Evolutionary conservation across 805 yeast species (phyloP).

Genomic region (Starmerella asiatica): DNA sequence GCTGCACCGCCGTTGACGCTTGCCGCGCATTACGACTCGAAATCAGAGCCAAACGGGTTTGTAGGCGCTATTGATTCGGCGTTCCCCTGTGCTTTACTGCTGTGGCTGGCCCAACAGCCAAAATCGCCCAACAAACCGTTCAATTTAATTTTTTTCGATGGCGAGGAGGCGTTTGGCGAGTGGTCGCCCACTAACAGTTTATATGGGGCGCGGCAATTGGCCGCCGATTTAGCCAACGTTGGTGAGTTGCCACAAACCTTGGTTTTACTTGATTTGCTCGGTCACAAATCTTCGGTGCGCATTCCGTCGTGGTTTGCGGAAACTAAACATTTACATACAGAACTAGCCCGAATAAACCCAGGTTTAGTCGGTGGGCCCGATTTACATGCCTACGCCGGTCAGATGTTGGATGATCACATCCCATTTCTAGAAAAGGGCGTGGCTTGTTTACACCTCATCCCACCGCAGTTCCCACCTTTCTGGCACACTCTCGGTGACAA

Average conservation of each 20-base stretch:
- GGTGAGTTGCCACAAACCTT: slow-evolving; percentile 31
- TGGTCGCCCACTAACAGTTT: slow-evolving; percentile 43
- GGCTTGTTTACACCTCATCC: slow-evolving; percentile 41
- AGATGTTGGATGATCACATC: slow-evolving; percentile 38
- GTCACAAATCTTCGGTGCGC: slow-evolving; percentile 26
- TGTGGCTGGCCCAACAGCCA: slow-evolving; percentile 32
- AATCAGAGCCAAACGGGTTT: slow-evolving; percentile 38
- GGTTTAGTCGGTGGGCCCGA: slow-evolving; percentile 19
- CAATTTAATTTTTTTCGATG: slow-evolving; percentile 38
- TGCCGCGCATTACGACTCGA: slow-evolving; percentile 47
- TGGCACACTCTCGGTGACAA: slow-evolving; percentile 44
- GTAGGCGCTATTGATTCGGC: slow-evolving; percentile 51
- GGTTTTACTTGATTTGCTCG: slow-evolving; percentile 40
- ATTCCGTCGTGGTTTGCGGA: slow-evolving; percentile 34
- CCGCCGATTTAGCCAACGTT: slow-evolving; percentile 28
- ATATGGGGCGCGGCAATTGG: slow-evolving; percentile 43
- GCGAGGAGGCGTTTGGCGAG: slow-evolving; percentile 45
- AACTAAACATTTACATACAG: slow-evolving; percentile 30
- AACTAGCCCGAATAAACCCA: slow-evolving; percentile 30
- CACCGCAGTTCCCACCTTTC: slow-evolving; percentile 35
- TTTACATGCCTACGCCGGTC: slow-evolving; percentile 16
- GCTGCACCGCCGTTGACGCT: slow-evolving; percentile 20
- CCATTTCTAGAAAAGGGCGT: slow-evolving; percentile 38
- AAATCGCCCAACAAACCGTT: slow-evolving; percentile 16
- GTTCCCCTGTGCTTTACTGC: slow-evolving; percentile 40